Conservation (phyloP, 305 asterid genomes). For the Fraxinus albicans region DNA sequence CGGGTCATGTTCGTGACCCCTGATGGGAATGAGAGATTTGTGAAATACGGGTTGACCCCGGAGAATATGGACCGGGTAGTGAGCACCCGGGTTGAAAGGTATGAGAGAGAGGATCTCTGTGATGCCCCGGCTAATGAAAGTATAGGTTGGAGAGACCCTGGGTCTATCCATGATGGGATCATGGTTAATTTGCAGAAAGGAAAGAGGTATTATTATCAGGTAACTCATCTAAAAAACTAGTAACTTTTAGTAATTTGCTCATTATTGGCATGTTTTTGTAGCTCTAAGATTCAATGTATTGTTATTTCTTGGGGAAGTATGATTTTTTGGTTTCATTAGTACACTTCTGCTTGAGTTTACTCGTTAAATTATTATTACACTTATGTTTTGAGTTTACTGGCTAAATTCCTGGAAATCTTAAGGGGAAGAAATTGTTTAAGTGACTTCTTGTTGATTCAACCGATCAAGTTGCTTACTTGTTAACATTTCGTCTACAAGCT, state of each 20-base stretch:
- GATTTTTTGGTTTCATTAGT: neutral
- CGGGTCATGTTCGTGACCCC: slow-evolving; percentile 88
- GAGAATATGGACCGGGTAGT: slow-evolving; percentile 43
- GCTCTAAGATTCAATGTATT: neutral
- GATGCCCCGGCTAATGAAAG: slow-evolving; percentile 75
- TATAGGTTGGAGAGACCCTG: slow-evolving; percentile 98
- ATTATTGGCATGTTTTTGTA: neutral
- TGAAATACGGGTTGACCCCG: slow-evolving; percentile 61
- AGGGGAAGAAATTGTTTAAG: neutral
- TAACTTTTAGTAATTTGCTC: neutral
- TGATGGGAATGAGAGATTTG: slow-evolving; percentile 65
- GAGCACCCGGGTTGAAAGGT: slow-evolving; percentile 53
- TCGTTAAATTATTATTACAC: neutral
- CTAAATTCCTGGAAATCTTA: neutral
- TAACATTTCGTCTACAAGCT: neutral
- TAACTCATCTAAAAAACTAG: slow-evolving; percentile 8
- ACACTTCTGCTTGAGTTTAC: neutral
- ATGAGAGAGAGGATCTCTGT: slow-evolving; percentile 88
- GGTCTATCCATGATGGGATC: slow-evolving; percentile 83
- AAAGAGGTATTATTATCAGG: slow-evolving; percentile 75
- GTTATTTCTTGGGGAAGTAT: neutral
- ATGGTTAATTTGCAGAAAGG: slow-evolving; percentile 61
- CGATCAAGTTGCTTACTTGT: neutral
- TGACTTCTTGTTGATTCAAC: neutral
- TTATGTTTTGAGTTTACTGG: neutral